Base-by-base conservation (phyloP, 257 asterid species). In the Capsicum baccatum region DNA sequence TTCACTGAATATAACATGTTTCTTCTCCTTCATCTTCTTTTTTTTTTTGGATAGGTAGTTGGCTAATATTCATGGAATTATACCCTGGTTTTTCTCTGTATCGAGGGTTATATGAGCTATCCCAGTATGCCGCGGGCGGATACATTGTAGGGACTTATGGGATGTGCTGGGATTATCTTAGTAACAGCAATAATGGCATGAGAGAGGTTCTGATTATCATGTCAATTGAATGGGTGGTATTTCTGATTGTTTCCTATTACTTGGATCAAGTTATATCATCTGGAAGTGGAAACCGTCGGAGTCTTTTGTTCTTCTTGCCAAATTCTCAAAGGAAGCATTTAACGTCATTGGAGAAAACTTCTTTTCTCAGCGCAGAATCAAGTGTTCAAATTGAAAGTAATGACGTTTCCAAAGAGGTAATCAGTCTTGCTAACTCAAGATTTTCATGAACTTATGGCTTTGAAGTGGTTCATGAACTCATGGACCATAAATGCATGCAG, bases 341-440 rank as follows among this genome's bases (percentile, higher is more conserved):
- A 26, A 54, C 70, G 12, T 83, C 86, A 4, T 71, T 82, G 42
- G 69, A 83, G 42, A 83, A 81, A 21, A 81, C 63, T 74, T 63
- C 59, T 79, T 39, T 60, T 3, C 85, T 56, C 52, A 69, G 47
- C 37, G 70, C 16, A 16, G 87, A 84, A 44, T 79, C 83, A 13
- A 78, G 80, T 56, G 80, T 88, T 70, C 87, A 85, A 78, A 52
- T 85, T 66, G 91, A 86, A 73, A 88, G 83, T 79, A 84, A 83
- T 47, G 92, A 89, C 50, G 74, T 89, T 39, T 83, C 88, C 39
- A 84, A 80, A 70, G 92, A 89, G 89, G 92, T 89, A 81, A 35
- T 35, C 71, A 7, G 6, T 74, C 59, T 33, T 42, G 58, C n/a
- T 79, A 26, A 26, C 39, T 67, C 33, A 4, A 52, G 50, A 52